phyloP scores from a whole-genome alignment of 495 filamentous ascomycete genomes.

The Aspergillus wentii region DNA sequence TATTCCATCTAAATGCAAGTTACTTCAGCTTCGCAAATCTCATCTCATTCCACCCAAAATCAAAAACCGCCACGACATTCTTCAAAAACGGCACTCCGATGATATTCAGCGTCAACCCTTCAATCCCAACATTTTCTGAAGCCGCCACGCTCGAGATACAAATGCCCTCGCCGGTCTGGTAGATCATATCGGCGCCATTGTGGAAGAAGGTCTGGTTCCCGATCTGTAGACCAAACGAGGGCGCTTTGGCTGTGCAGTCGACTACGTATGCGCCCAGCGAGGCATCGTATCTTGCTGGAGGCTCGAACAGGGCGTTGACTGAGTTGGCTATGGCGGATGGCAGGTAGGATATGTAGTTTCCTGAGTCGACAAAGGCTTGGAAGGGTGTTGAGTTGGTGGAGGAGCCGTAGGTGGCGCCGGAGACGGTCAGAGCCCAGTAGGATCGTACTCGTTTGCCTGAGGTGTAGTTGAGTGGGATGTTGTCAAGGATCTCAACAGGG shows the following conservation, averaged over 20 bases:
- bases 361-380: constrained; percentile 62
- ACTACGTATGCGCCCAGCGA: constrained; percentile 49
- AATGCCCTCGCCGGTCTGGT: constrained; percentile 26
- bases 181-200: constrained; percentile 50
- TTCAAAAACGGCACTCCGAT: constrained; percentile 71
- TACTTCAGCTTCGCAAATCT: constrained; percentile 26
- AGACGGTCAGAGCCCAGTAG: constrained; percentile 24
- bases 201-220: constrained; percentile 41
- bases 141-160: constrained; percentile 31
- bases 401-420: constrained; percentile 10
- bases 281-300: constrained; percentile 40
- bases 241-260: constrained; percentile 55
- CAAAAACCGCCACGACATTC: constrained; percentile 66
- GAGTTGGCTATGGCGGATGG: constrained; percentile 50
- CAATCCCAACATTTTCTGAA: constrained; percentile 14
- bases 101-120: constrained; percentile 41
- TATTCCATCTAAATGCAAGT: background rate
- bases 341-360: constrained; percentile 60
- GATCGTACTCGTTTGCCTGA: constrained; percentile 8
- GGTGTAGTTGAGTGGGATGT: constrained; percentile 11
- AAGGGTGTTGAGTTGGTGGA: constrained; percentile 14
- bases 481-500: constrained; percentile 18
- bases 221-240: constrained; percentile 47
- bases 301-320: constrained; percentile 56
- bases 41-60: constrained; percentile 54